A percentile compares a stretch with the other conserved stretches of the same genome.
These are phyloP conservation scores for Phaeophleospora eucalypticola DNA, from an alignment of 2,329 filamentous ascomycete genomes.

Conservation along the genomic window DNA sequence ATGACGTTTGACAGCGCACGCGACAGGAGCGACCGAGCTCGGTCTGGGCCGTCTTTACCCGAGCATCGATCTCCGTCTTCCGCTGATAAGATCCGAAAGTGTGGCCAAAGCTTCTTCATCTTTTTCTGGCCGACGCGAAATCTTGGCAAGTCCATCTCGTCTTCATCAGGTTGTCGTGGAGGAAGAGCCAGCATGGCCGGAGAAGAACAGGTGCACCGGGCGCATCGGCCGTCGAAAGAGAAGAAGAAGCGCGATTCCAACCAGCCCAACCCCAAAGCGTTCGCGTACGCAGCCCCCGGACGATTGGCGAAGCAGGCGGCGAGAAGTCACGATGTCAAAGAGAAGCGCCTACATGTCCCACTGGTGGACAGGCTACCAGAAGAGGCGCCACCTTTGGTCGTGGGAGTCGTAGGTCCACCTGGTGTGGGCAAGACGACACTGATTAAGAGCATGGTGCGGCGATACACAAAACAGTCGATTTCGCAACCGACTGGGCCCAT, in stretches of 20 bases:
- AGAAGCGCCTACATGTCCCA: conserved; percentile 93
- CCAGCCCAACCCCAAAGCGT: conserved; percentile 85
- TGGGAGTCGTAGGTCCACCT: conserved; percentile 89
- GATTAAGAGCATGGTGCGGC: conserved; percentile 86
- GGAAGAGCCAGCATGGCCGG: conserved; percentile 27
- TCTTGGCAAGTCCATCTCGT: conserved; percentile 9
- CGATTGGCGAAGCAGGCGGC: conserved; percentile 71
- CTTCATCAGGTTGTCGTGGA: neutral
- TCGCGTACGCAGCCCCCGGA: conserved; percentile 77
- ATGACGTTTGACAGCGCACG: neutral
- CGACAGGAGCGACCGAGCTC: neutral
- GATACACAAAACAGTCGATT: conserved; percentile 94
- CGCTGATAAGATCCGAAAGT: neutral
- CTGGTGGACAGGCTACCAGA: conserved; percentile 93
- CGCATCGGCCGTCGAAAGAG: conserved; percentile 82
- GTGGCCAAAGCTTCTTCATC: neutral
- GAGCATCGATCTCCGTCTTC: neutral
- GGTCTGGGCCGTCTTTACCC: neutral
- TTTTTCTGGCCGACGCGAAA: conserved; percentile 6
- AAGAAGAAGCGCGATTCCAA: conserved; percentile 64
- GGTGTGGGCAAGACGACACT: conserved; percentile 93
- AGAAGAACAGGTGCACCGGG: conserved; percentile 70
- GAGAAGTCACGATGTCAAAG: conserved; percentile 76
- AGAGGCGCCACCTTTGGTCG: conserved; percentile 87
- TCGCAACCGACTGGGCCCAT: conserved; percentile 86